A percentile compares a stretch with the other conserved stretches of the same genome.
Evolutionary conservation across 306 rosid genomes (phyloP).

Genomic region (Cucurbita maxima): DNA sequence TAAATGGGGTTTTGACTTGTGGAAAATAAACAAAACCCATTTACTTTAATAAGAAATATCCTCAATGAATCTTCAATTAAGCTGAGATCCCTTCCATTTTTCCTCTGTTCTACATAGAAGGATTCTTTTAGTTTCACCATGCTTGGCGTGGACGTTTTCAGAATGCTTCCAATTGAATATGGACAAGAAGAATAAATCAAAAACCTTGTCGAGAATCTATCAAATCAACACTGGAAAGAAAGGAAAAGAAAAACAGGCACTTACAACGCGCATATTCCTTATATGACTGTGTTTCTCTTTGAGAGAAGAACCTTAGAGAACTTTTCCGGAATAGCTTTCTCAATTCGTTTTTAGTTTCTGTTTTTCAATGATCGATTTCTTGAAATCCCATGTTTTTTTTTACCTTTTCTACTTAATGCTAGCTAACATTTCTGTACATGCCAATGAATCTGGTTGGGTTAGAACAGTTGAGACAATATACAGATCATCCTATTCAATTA

Average conservation of each 20-base stretch:
- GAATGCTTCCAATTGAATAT: slow-evolving; percentile 36
- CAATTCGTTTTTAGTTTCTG: not conserved
- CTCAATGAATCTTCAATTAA: not conserved
- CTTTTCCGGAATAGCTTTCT: not conserved
- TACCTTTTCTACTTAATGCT: not conserved
- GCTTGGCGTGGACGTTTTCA: slow-evolving; percentile 3
- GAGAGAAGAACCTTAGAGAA: slow-evolving; percentile 12
- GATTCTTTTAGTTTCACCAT: not conserved
- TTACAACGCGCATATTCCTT: slow-evolving; percentile 10
- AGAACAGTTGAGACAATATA: not conserved
- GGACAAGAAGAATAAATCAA: slow-evolving; percentile 44
- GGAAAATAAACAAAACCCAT: not conserved
- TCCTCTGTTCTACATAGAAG: not conserved
- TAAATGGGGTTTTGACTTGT: no score
- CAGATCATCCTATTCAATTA: not conserved
- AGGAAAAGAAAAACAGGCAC: not conserved
- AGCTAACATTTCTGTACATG: not conserved
- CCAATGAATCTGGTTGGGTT: not conserved
- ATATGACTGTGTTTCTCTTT: not conserved
- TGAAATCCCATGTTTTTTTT: not conserved
- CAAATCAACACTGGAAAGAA: not conserved
- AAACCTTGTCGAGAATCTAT: slow-evolving; percentile 11
- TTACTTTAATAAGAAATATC: not conserved
- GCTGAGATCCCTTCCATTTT: not conserved
- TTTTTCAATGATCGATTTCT: not conserved